Conservation (phyloP, 2,329 filamentous ascomycete genomes). For the Hypomyces perniciosus region DNA sequence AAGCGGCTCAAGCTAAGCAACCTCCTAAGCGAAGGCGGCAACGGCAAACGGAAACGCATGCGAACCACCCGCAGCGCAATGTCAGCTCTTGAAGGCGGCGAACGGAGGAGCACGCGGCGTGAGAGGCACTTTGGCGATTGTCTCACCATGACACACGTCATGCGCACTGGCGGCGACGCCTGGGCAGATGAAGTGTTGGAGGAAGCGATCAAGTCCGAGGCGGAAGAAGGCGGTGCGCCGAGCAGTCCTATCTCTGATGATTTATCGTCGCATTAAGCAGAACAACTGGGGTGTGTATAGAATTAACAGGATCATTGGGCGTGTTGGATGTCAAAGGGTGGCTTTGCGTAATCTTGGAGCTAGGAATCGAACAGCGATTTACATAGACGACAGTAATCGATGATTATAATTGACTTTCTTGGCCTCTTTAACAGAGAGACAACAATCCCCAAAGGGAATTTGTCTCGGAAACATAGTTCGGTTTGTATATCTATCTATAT, state of each 20-base stretch:
- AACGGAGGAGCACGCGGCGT: constrained; percentile 57
- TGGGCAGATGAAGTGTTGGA: constrained; percentile 30
- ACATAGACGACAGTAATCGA: too few species aligned
- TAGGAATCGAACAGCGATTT: too few species aligned
- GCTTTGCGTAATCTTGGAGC: too few species aligned
- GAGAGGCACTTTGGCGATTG: constrained; percentile 66
- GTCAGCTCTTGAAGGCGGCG: constrained; percentile 70
- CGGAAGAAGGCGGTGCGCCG: constrained; percentile 5
- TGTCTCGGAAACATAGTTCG: too few species aligned
- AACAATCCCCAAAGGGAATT: too few species aligned
- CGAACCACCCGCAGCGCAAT: constrained; percentile 69
- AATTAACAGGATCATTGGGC: too few species aligned
- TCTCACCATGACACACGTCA: constrained; percentile 55
- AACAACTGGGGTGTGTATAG: too few species aligned
- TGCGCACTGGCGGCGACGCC: constrained; percentile 53
- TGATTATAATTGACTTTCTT: too few species aligned
- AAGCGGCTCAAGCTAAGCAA: constrained; percentile 58
- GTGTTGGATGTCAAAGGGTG: too few species aligned
- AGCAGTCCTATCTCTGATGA: constrained; percentile 10
- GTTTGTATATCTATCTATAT: too few species aligned
- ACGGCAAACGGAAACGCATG: constrained; percentile 44
- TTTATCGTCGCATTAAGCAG: constrained; percentile 1
- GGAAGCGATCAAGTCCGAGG: constrained; percentile 14
- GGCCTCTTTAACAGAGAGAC: too few species aligned
- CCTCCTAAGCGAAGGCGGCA: constrained; percentile 54